phyloP scores from a whole-genome alignment of 257 asterid genomes.

The Solanum pimpinellifolium region DNA sequence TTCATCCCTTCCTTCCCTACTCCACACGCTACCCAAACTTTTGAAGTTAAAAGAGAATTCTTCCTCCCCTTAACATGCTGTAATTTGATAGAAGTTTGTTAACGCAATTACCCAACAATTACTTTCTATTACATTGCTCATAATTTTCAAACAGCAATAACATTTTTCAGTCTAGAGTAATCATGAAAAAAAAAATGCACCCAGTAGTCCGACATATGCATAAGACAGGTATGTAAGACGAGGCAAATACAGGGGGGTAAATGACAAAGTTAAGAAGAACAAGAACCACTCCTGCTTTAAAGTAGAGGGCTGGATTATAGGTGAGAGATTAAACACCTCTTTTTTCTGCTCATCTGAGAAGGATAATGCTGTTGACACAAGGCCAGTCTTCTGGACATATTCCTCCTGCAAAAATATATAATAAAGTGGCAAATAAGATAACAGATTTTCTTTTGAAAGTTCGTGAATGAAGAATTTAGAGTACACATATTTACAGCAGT shows the following conservation, averaged over 20 bases:
- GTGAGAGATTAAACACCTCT: constrained; percentile 37
- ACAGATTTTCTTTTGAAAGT: neutral
- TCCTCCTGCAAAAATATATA: constrained; percentile 53
- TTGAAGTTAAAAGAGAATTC: neutral
- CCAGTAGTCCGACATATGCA: neutral
- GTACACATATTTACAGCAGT: neutral
- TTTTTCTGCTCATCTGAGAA: constrained; percentile 88
- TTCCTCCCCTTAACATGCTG: neutral
- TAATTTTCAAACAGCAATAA: neutral
- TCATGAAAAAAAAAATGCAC: neutral
- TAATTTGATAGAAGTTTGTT: neutral
- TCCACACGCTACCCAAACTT: neutral
- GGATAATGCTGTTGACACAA: constrained; percentile 57
- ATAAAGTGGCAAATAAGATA: neutral
- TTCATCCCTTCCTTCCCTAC: neutral
- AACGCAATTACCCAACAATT: neutral
- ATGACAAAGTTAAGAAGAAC: neutral
- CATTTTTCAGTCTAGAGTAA: neutral
- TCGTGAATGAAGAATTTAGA: neutral
- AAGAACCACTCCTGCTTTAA: neutral
- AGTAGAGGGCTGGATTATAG: neutral
- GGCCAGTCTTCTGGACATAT: constrained; percentile 88
- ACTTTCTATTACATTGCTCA: neutral
- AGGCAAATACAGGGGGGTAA: neutral
- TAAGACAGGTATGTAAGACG: neutral